Conservation (phyloP, 2,329 filamentous ascomycete species). For the Cladosporium sp. region DNA sequence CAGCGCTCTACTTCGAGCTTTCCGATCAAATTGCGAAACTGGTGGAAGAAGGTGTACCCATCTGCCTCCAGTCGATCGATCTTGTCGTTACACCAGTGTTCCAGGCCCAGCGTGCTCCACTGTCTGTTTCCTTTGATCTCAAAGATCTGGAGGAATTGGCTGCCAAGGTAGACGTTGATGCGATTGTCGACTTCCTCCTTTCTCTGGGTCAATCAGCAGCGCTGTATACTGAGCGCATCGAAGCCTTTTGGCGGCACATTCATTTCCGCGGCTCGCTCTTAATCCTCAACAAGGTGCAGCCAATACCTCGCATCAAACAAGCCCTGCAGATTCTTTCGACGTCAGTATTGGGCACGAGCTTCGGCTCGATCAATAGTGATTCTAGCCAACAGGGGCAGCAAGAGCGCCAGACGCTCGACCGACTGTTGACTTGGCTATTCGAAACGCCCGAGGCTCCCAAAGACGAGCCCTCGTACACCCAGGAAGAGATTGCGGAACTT, state of each 20-base stretch:
- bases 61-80: slow-evolving; percentile 43
- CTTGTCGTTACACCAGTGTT: slow-evolving; percentile 48
- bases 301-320: slow-evolving; percentile 54
- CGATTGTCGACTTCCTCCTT: slow-evolving; percentile 62
- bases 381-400: slow-evolving; percentile 28
- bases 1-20: slow-evolving; percentile 58
- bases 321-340: slow-evolving; percentile 63
- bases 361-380: slow-evolving; percentile 59
- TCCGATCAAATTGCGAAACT: slow-evolving; percentile 54
- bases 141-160: slow-evolving; percentile 39
- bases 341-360: slow-evolving; percentile 56
- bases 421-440: slow-evolving; percentile 56
- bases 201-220: slow-evolving; percentile 41
- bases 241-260: slow-evolving; percentile 61
- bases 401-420: slow-evolving; percentile 51
- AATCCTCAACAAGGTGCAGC: slow-evolving; percentile 62
- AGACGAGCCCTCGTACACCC: slow-evolving; percentile 37
- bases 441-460: slow-evolving; percentile 44
- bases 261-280: slow-evolving; percentile 61
- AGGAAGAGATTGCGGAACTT: slow-evolving; percentile 39
- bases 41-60: slow-evolving; percentile 48
- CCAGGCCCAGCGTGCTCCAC: slow-evolving; percentile 29
- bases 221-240: slow-evolving; percentile 27
- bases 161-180: slow-evolving; percentile 57
- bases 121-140: slow-evolving; percentile 17